These are phyloP conservation scores for Clonostachys rhizophaga DNA, from an alignment of 2,329 filamentous ascomycete genomes.

Conservation along the genomic window DNA sequence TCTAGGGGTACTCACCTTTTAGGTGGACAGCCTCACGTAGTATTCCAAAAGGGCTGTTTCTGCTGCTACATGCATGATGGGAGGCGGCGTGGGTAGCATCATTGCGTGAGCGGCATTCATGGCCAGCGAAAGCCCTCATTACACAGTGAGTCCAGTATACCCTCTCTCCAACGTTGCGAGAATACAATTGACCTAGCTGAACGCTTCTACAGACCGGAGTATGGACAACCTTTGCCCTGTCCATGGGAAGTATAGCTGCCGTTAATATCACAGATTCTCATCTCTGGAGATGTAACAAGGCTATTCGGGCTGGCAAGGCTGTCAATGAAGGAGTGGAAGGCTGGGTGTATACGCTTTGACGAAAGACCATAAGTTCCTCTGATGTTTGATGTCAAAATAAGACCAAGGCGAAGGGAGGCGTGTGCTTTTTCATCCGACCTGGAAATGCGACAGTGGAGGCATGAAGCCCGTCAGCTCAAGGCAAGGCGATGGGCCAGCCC, in stretches of 20 bases:
- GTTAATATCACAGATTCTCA: neutral
- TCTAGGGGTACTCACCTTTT: neutral
- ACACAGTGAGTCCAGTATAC: neutral
- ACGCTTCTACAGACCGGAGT: neutral
- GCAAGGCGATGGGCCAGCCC: too few relatives aligned
- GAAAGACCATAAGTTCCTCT: too few relatives aligned
- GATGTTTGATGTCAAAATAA: too few relatives aligned
- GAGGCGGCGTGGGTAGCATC: neutral
- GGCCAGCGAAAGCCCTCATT: neutral
- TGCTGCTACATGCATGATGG: neutral
- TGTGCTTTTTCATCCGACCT: too few relatives aligned
- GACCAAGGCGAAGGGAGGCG: too few relatives aligned
- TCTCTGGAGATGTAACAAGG: neutral
- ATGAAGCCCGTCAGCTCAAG: too few relatives aligned
- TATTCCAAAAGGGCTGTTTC: neutral
- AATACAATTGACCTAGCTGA: neutral
- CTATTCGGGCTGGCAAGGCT: neutral
- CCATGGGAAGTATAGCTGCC: neutral
- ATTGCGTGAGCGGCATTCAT: neutral
- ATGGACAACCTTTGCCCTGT: neutral
- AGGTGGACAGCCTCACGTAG: neutral
- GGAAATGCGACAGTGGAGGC: too few relatives aligned
- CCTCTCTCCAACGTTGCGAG: neutral
- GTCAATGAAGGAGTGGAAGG: neutral
- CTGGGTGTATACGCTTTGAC: neutral